Evolutionary conservation across 2,329 filamentous ascomycete species (phyloP).

Genomic region (Cordyceps pruinosa): DNA sequence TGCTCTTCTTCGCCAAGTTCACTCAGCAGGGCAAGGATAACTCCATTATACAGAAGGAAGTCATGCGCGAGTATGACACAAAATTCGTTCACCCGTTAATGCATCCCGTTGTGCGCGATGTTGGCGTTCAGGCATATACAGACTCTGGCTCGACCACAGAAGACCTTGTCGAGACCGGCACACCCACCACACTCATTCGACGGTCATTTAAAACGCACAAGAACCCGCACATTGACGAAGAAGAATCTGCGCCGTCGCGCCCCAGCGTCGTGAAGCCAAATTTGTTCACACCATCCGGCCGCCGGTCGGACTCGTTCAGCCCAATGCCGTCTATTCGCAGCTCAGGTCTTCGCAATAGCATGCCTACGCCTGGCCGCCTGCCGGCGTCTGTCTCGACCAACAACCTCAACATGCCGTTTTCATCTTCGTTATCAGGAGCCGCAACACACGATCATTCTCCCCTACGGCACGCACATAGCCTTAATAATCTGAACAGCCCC

Average conservation of each 20-base stretch:
- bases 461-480: constrained; percentile 65
- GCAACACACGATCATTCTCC: constrained; percentile 77
- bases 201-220: constrained; percentile 74
- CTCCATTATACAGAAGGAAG: constrained; percentile 79
- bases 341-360: constrained; percentile 26
- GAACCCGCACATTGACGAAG: constrained; percentile 72
- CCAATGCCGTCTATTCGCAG: constrained; percentile 23
- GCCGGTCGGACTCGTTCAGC: constrained; percentile 30
- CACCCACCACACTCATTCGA: constrained; percentile 57
- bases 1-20: constrained; percentile 66
- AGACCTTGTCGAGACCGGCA: constrained; percentile 43
- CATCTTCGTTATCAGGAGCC: constrained; percentile 45
- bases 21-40: constrained; percentile 80
- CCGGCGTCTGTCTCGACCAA: constrained; percentile 22
- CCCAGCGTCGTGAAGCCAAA: constrained; percentile 34
- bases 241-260: constrained; percentile 34
- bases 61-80: constrained; percentile 89
- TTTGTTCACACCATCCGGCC: constrained; percentile 36
- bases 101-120: constrained; percentile 70
- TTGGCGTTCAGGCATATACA: constrained; percentile 68
- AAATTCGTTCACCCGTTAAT: constrained; percentile 90
- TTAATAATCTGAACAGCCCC: constrained; percentile 47
- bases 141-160: constrained; percentile 35
- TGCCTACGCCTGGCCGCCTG: constrained; percentile 25
- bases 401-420: constrained; percentile 1